Conservation (phyloP, 371 early-diverging fungal species). For the Zychaea mexicana region DNA sequence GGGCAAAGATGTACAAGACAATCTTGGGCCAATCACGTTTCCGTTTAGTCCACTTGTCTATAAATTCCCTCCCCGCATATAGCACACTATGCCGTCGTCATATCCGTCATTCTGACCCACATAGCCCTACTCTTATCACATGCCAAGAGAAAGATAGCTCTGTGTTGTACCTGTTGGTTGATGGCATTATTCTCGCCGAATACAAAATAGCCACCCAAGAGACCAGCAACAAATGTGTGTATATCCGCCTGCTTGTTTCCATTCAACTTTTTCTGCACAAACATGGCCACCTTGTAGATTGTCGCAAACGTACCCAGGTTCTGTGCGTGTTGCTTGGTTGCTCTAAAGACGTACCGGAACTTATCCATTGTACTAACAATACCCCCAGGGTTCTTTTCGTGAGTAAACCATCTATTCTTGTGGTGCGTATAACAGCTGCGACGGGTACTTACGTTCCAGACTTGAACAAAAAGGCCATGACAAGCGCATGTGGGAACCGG, state of each 20-base stretch:
- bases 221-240: slow-evolving; percentile 91
- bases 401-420: background rate
- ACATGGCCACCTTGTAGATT: slow-evolving; percentile 91
- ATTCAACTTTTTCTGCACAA: slow-evolving; percentile 66
- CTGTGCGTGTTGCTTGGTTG: slow-evolving; percentile 88
- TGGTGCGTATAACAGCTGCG: too few species aligned
- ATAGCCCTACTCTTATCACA: background rate
- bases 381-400: too few species aligned
- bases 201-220: slow-evolving; percentile 94
- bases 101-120: background rate
- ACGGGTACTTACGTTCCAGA: slow-evolving; percentile 84
- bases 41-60: too few species aligned
- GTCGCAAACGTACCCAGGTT: slow-evolving; percentile 93
- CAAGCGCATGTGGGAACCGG: slow-evolving; percentile 96
- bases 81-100: too few species aligned
- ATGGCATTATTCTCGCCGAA: slow-evolving; percentile 94
- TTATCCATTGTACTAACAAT: slow-evolving; percentile 74
- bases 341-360: slow-evolving; percentile 74
- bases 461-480: slow-evolving; percentile 96
- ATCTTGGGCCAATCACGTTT: slow-evolving; percentile 74
- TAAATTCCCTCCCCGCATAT: too few species aligned
- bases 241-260: slow-evolving; percentile 74
- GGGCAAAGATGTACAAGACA: slow-evolving; percentile 91
- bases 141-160: background rate
- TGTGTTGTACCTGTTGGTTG: slow-evolving; percentile 85